A percentile compares a stretch with the other conserved stretches of the same genome.
These are phyloP conservation scores for Dictyostelium capitatum DNA, from an alignment of 78 protist genomes.

Conservation along the genomic window DNA sequence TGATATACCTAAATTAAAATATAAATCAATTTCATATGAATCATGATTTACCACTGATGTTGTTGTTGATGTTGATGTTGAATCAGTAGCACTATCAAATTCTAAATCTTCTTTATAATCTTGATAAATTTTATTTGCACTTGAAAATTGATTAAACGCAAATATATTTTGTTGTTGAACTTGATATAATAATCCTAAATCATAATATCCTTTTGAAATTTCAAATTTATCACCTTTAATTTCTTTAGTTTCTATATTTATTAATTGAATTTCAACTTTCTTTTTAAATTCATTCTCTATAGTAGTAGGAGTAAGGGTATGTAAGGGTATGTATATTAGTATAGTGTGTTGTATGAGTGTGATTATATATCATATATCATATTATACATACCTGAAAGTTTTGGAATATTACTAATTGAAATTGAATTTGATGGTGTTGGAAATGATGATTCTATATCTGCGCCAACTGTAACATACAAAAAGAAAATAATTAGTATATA, in stretches of 20 bases:
- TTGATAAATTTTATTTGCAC: constrained; percentile 57
- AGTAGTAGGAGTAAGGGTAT: not conserved
- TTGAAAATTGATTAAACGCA: constrained; percentile 48
- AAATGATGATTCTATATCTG: not conserved
- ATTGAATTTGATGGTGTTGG: not conserved
- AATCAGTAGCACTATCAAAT: not conserved
- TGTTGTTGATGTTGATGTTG: too few species aligned
- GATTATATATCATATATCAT: too few species aligned
- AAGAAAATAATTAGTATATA: not conserved
- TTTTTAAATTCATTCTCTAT: constrained; percentile 59
- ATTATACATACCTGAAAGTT: not conserved
- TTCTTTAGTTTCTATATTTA: constrained; percentile 30
- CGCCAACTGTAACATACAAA: not conserved
- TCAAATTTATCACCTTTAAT: constrained; percentile 63
- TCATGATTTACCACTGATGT: constrained; percentile 39
- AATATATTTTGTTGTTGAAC: constrained; percentile 48
- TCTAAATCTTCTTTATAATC: constrained; percentile 74
- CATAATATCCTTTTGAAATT: constrained; percentile 49
- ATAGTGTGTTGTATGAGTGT: too few species aligned
- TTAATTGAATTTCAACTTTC: constrained; percentile 40
- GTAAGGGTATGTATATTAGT: not conserved
- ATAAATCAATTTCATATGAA: constrained; percentile 37
- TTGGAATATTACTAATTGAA: not conserved
- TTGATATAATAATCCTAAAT: constrained; percentile 49
- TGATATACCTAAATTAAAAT: constrained; percentile 45